These are phyloP conservation scores for Phaeoacremonium minimum DNA, from an alignment of 2,329 filamentous ascomycete species.

Conservation along the genomic window DNA sequence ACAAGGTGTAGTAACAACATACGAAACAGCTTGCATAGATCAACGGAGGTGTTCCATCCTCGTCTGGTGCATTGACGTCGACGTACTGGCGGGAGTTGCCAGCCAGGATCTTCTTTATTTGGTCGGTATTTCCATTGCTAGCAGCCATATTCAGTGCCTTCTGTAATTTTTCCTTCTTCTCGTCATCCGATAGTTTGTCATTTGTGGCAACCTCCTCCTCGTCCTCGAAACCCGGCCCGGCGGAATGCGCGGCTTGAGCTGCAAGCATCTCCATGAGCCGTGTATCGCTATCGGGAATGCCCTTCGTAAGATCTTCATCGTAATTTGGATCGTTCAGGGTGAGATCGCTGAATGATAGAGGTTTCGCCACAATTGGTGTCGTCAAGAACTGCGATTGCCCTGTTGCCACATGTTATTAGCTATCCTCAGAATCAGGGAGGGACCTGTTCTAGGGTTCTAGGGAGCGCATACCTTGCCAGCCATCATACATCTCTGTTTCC, in stretches of 20 bases:
- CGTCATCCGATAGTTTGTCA: constrained; percentile 65
- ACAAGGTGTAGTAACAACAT: constrained; percentile 27
- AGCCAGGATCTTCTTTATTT: constrained; percentile 70
- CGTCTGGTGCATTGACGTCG: constrained; percentile 82
- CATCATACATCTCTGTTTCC: constrained; percentile 98
- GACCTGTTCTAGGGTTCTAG: too few relatives aligned
- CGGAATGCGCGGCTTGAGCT: constrained; percentile 82
- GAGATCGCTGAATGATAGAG: constrained; percentile 76
- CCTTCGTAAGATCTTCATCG: constrained; percentile 60
- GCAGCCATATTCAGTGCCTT: constrained; percentile 91
- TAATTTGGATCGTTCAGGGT: constrained; percentile 74
- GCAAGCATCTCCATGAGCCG: constrained; percentile 94
- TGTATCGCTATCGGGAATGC: constrained; percentile 70
- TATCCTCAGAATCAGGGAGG: too few relatives aligned
- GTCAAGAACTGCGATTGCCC: constrained; percentile 95
- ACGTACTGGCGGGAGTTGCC: constrained; percentile 73
- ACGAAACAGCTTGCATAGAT: constrained; percentile 99
- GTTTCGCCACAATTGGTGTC: constrained; percentile 77
- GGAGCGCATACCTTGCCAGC: constrained; percentile 74
- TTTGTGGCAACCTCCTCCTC: constrained; percentile 76
- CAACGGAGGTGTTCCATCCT: constrained; percentile 91
- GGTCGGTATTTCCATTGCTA: constrained; percentile 87
- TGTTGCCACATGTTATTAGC: constrained; percentile 79
- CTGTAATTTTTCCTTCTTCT: constrained; percentile 80
- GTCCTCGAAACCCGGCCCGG: constrained; percentile 67